Base-by-base conservation (phyloP, 2,329 filamentous ascomycete species). In the Trichoderma gracile region DNA sequence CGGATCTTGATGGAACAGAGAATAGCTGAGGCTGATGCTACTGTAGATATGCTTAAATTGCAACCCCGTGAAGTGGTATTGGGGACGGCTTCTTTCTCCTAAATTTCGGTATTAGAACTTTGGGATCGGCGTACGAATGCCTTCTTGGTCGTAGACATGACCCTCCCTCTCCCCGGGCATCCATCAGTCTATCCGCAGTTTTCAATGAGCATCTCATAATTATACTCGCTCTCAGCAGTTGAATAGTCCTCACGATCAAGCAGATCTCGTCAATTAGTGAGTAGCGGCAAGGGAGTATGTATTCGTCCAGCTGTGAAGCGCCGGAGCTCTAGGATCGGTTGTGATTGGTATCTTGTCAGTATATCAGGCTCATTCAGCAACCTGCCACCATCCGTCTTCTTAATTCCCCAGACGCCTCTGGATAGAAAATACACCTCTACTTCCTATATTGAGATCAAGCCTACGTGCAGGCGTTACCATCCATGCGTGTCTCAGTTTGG, bases 11-110 rank as follows among this genome's bases (percentile, higher is more conserved):
- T 38, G 19, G 19, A 27, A 49, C 27, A 25, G 49, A 38, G 43
- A 21, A n/a, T 30, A 25, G 30, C 25, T 52, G 25, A 30, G n/a
- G 25, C 33, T 21, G 30, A 23, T 43, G 33, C 33, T 46, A 23
- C 46, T 25, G 27, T 42, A 60, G 30, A 25, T 12, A 85, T 85
- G 67, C 46, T 46, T n/a, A 10, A 33, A 46, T 15, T 57, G 42
- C 9, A 57, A 57, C 54, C 25, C 25, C 42, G 46, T 10, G 25
- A 46, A 17, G 46, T 30, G 30, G 33, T 7, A 50, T 19, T 30
- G n/a, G 21, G 46, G 25, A 14, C 12, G 21, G 25, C 43, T 21
- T 43, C 27, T 21, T 59, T 5, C 45, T 59, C 45, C 30, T 15
- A 30, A 12, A 59, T 19, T 1, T 45, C 17, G 1, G 10, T 42